Evolutionary conservation across 164 flowering plant species (phyloP).

Genomic region (Vitis riparia): DNA sequence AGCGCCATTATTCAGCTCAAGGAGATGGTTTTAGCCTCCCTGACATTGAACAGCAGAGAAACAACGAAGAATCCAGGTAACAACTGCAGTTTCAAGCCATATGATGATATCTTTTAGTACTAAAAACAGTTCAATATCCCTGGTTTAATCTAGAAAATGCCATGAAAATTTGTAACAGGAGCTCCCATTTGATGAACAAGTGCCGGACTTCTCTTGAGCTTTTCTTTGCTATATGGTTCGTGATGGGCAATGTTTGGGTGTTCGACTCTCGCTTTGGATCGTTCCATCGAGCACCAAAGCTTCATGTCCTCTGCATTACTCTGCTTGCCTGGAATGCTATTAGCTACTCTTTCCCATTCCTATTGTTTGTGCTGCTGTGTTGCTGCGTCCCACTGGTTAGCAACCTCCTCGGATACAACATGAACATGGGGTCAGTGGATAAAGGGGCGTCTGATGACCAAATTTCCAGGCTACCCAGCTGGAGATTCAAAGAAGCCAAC

Average conservation of each 20-base stretch:
- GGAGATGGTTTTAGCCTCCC: slow-evolving; percentile 31
- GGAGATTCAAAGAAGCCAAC: slow-evolving; percentile 60
- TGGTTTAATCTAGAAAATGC: too few species aligned
- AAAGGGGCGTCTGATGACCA: slow-evolving; percentile 90
- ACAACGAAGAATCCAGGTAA: slow-evolving; percentile 67
- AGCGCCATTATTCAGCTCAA: slow-evolving; percentile 31
- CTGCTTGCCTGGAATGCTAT: slow-evolving; percentile 93
- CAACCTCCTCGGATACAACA: slow-evolving; percentile 80
- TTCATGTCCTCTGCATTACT: slow-evolving; percentile 73
- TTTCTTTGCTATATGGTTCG: slow-evolving; percentile 97
- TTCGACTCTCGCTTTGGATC: slow-evolving; percentile 78
- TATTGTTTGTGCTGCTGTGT: slow-evolving; percentile 78
- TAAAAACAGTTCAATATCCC: too few species aligned
- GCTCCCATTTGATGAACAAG: slow-evolving; percentile 58
- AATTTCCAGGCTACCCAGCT: slow-evolving; percentile 58
- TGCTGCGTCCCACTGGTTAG: slow-evolving; percentile 78
- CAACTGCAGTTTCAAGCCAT: too few species aligned
- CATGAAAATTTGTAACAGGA: slow-evolving; percentile 33
- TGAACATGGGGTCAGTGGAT: slow-evolving; percentile 70
- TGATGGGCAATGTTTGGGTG: slow-evolving; percentile 99
- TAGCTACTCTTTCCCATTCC: slow-evolving; percentile 92
- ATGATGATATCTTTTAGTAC: too few species aligned
- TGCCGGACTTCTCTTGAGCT: slow-evolving; percentile 77
- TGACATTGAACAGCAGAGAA: slow-evolving; percentile 61
- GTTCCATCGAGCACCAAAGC: slow-evolving; percentile 66